Conservation (phyloP, 805 yeast genomes). For the Nakazawaea populi region DNA sequence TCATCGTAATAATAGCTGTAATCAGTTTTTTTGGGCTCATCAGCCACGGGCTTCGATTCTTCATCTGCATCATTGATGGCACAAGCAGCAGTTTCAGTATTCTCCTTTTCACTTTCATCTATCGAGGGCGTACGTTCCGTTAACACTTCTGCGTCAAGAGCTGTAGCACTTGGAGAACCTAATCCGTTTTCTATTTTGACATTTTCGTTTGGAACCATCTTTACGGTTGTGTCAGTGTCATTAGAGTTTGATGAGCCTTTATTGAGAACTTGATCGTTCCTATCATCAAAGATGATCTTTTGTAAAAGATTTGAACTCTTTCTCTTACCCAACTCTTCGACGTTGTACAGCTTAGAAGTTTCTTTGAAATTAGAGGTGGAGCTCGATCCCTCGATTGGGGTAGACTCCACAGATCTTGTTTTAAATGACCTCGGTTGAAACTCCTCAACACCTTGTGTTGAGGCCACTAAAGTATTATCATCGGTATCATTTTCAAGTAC, state of each 20-base stretch:
- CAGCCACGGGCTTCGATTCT: too few relatives aligned
- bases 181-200: neutral
- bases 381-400: neutral
- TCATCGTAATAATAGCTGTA: constrained; percentile 21
- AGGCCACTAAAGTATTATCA: constrained; percentile 1
- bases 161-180: too few relatives aligned
- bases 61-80: too few relatives aligned
- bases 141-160: too few relatives aligned
- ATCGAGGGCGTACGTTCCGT: too few relatives aligned
- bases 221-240: neutral
- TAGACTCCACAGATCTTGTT: constrained; percentile 5
- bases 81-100: too few relatives aligned
- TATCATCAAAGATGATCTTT: neutral
- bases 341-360: neutral
- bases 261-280: neutral
- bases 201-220: neutral
- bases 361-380: constrained; percentile 2
- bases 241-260: neutral
- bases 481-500: neutral
- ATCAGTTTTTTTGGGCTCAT: too few relatives aligned
- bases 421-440: constrained; percentile 7
- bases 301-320: constrained; percentile 1
- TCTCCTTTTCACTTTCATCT: too few relatives aligned
- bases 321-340: neutral
- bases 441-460: neutral